Evolutionary conservation across 2,329 filamentous ascomycete species (phyloP), one percentile per base, ranked within the genome.

Genomic region (Lojkania enalia): DNA sequence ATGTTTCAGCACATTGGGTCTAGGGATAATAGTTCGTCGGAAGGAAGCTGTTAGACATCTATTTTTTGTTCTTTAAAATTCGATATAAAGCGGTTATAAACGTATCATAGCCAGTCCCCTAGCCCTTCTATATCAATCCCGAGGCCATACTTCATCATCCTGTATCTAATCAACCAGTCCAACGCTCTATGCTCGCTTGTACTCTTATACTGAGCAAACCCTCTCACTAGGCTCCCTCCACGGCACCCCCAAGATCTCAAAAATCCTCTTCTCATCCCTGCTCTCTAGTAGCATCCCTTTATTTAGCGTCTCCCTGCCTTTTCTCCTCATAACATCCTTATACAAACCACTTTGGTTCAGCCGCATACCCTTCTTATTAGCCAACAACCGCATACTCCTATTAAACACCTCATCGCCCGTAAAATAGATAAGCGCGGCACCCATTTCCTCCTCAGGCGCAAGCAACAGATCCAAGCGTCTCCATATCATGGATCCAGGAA

Each of bases 381-480:
- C 90, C 52, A 96, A 68, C 13, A 95, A 71, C 52, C 92, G 75
- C 66, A 96, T 81, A 61, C 88, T 95, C 13, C 91, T 78, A 67
- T 96, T 96, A 73, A 96, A 96, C 23, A 96, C 86, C 64, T 96
- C 91, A 56, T 96, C 94, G 1, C 92, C 92, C 0, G 92, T 96
- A 62, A 96, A 97, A 64, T 96, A 96, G n/a, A 96, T 80, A 49
- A 96, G 66, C 0, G 91, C 90, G 0, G 88, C 91, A 1, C 92
- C 92, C 39, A 90, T 77, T 67, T 96, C 85, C 2, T 80, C 75
- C 55, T 84, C 84, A 0, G 91, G 90, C 1, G 96, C 91, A 3
- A 95, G 79, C 1, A 96, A 74, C 15, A 96, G 80, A 63, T 96
- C 91, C 49, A 96, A 86, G 2, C 90, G 81, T 6, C 90, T 80